Conservation (phyloP, 768 basidiomycete genomes). For the Pholiota microspora region DNA sequence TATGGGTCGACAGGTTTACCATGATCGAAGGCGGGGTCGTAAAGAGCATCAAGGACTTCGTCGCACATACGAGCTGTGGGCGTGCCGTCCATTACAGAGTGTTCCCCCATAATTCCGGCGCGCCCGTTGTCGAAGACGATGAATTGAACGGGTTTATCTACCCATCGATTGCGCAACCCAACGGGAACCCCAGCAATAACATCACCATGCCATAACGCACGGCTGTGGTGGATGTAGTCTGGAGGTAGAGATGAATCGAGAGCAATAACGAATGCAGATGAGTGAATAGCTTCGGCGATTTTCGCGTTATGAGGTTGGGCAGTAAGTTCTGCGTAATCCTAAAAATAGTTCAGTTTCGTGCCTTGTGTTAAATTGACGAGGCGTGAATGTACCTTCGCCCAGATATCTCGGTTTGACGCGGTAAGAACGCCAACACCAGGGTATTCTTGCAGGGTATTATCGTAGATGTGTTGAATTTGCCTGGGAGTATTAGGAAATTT, state of each 20-base stretch:
- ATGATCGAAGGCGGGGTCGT: constrained; percentile 62
- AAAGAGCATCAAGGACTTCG: constrained; percentile 59
- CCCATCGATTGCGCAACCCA: constrained; percentile 77
- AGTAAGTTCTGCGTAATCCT: constrained; percentile 67
- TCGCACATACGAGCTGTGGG: constrained; percentile 75
- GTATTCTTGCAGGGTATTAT: constrained; percentile 58
- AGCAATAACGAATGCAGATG: constrained; percentile 81
- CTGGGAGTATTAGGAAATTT: constrained; percentile 29
- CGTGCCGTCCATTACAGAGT: constrained; percentile 89
- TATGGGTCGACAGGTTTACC: constrained; percentile 32
- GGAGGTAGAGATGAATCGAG: constrained; percentile 64
- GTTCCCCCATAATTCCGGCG: constrained; percentile 91
- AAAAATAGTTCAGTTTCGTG: background rate
- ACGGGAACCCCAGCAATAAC: constrained; percentile 41
- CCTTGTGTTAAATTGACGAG: background rate
- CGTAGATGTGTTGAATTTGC: constrained; percentile 71
- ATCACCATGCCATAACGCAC: constrained; percentile 81
- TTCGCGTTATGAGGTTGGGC: constrained; percentile 58
- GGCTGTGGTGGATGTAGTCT: constrained; percentile 57
- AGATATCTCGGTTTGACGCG: constrained; percentile 78
- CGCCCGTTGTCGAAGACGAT: constrained; percentile 80
- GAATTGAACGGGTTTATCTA: constrained; percentile 89
- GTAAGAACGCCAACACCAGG: constrained; percentile 79
- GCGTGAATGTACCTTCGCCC: constrained; percentile 67
- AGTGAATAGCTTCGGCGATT: constrained; percentile 74